Conservation (phyloP, 2,329 filamentous ascomycete species). For the Purpureocillium lavendulum region DNA sequence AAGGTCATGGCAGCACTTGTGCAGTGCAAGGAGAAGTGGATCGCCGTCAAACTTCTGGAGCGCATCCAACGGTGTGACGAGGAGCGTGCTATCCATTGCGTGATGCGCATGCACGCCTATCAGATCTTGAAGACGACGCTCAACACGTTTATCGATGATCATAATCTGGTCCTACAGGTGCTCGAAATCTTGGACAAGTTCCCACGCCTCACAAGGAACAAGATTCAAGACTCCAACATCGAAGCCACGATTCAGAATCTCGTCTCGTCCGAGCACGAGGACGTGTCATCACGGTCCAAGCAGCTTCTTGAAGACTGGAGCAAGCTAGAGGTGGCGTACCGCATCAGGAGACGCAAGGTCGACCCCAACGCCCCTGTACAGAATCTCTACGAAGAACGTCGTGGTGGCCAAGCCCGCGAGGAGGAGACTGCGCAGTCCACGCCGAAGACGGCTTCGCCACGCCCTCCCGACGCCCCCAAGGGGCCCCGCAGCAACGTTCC, state of each 20-base stretch:
- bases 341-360: slow-evolving; percentile 83
- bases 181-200: slow-evolving; percentile 83
- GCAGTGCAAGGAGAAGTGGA: slow-evolving; percentile 99
- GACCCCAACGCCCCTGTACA: slow-evolving; percentile 56
- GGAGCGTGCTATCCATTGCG: slow-evolving; percentile 76
- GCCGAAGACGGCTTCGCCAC: slow-evolving; percentile 32
- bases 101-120: slow-evolving; percentile 96
- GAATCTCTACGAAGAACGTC: slow-evolving; percentile 56
- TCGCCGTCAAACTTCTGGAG: slow-evolving; percentile 85
- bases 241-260: slow-evolving; percentile 71
- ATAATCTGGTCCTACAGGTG: slow-evolving; percentile 82
- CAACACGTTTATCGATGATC: slow-evolving; percentile 77
- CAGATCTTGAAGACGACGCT: slow-evolving; percentile 86
- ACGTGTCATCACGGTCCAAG: slow-evolving; percentile 63
- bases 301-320: slow-evolving; percentile 77
- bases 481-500: slow-evolving; percentile 52
- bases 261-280: slow-evolving; percentile 58
- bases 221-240: slow-evolving; percentile 94
- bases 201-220: slow-evolving; percentile 88
- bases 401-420: slow-evolving; percentile 34
- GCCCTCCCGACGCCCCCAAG: slow-evolving; percentile 45
- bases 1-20: slow-evolving; percentile 95
- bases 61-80: slow-evolving; percentile 84
- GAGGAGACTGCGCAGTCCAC: slow-evolving; percentile 26
- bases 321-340: slow-evolving; percentile 81